Percentiles rank a stretch among this genome's conserved stretches.
phyloP scores from a whole-genome alignment of 345 rosid species.

The Angophora floribunda region DNA sequence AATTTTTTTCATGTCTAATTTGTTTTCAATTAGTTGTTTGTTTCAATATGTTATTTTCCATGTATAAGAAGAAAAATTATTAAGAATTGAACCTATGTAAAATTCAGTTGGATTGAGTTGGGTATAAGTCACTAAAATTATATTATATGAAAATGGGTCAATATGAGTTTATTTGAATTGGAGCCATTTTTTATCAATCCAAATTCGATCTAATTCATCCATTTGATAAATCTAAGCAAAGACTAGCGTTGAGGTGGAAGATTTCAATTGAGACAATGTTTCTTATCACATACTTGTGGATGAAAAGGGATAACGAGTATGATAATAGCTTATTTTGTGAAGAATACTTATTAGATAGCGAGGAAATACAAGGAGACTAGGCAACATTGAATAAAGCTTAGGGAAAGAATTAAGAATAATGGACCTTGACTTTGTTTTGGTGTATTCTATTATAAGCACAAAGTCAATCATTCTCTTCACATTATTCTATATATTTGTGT shows the following conservation, averaged over 20 bases:
- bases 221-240: neutral
- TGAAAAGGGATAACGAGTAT: neutral
- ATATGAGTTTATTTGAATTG: neutral
- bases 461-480: neutral
- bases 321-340: neutral
- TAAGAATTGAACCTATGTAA: neutral
- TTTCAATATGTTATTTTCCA: neutral
- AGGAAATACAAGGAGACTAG: neutral
- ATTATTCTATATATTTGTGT: neutral
- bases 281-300: neutral
- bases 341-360: neutral
- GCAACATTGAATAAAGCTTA: neutral
- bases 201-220: neutral
- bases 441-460: neutral
- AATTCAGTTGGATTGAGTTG: neutral
- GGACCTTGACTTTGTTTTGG: neutral
- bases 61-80: neutral
- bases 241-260: neutral
- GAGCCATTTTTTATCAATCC: neutral
- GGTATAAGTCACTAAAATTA: accelerated
- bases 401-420: neutral
- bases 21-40: neutral
- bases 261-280: neutral
- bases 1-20: neutral
- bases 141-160: neutral